Percentiles rank a stretch among this genome's conserved stretches.
phyloP scores from a whole-genome alignment of 75 land plant genomes.

The Sequoiadendron giganteum region DNA sequence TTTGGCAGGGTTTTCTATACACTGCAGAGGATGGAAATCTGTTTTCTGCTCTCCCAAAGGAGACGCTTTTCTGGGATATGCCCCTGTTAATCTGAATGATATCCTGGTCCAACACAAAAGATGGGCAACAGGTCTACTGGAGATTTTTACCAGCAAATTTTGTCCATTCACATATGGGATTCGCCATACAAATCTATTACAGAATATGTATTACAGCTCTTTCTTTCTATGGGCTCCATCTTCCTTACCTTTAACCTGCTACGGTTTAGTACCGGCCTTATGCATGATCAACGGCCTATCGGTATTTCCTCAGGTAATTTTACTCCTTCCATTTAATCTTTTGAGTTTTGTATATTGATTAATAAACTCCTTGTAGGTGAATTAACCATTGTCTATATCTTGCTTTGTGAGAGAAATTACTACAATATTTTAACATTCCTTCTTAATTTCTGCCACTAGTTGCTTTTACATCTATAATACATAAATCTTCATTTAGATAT shows the following conservation, averaged over 20 bases:
- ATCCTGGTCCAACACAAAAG: slow-evolving; percentile 51
- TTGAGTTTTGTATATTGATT: not conserved
- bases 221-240: slow-evolving; percentile 46
- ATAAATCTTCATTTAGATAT: too few relatives aligned
- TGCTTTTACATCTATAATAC: too few relatives aligned
- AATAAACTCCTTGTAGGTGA: not conserved
- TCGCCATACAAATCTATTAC: slow-evolving; percentile 26
- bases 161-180: slow-evolving; percentile 38
- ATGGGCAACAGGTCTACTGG: slow-evolving; percentile 59
- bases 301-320: slow-evolving; percentile 45
- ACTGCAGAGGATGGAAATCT: slow-evolving; percentile 64
- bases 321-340: not conserved
- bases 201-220: slow-evolving; percentile 33
- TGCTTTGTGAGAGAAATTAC: too few relatives aligned
- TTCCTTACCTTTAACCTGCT: slow-evolving; percentile 36
- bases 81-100: slow-evolving; percentile 30
- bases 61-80: slow-evolving; percentile 43
- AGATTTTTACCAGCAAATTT: slow-evolving; percentile 41
- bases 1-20: slow-evolving; percentile 56
- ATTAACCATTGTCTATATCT: too few relatives aligned
- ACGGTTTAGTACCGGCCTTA: slow-evolving; percentile 36
- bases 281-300: slow-evolving; percentile 36
- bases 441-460: too few relatives aligned
- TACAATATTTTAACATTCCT: too few relatives aligned
- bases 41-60: slow-evolving; percentile 35